Evolutionary conservation across 371 early-diverging fungal genomes (phyloP).

Genomic region (Umbelopsis sp.): DNA sequence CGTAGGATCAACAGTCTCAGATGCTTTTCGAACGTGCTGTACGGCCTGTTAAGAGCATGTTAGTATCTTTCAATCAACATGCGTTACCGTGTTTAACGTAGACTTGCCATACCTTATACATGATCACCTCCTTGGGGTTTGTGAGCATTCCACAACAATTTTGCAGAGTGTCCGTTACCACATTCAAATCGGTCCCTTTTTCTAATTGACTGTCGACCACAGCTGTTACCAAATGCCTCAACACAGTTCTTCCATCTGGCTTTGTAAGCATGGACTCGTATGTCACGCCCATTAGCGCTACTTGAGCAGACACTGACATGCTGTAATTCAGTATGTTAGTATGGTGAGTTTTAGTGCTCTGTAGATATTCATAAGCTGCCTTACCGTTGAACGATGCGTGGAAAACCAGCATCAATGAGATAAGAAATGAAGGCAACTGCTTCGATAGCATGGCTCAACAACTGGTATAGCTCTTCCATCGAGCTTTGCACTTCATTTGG

Average conservation of each 20-base stretch:
- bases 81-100: neutral
- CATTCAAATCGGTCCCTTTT: slow-evolving; percentile 26
- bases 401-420: slow-evolving; percentile 66
- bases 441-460: slow-evolving; percentile 64
- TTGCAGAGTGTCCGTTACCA: slow-evolving; percentile 50
- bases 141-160: slow-evolving; percentile 78
- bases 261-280: slow-evolving; percentile 66
- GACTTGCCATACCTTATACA: slow-evolving; percentile 54
- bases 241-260: slow-evolving; percentile 57
- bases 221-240: slow-evolving; percentile 64
- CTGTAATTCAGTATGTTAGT: slow-evolving; percentile 18
- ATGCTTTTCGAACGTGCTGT: slow-evolving; percentile 51
- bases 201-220: slow-evolving; percentile 52
- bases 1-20: slow-evolving; percentile 40
- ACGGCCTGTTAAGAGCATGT: slow-evolving; percentile 33
- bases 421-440: slow-evolving; percentile 75
- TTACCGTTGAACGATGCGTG: slow-evolving; percentile 46
- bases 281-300: slow-evolving; percentile 46
- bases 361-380: neutral
- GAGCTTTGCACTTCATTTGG: slow-evolving; percentile 25
- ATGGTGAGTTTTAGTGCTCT: too few relatives aligned
- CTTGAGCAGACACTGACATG: slow-evolving; percentile 43
- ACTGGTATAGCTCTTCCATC: slow-evolving; percentile 53
- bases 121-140: slow-evolving; percentile 65
- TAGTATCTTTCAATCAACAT: neutral